A percentile compares a stretch with the other conserved stretches of the same genome.
Conservation (phyloP, 306 rosid genomes). For the Cicer chorassanicum region DNA sequence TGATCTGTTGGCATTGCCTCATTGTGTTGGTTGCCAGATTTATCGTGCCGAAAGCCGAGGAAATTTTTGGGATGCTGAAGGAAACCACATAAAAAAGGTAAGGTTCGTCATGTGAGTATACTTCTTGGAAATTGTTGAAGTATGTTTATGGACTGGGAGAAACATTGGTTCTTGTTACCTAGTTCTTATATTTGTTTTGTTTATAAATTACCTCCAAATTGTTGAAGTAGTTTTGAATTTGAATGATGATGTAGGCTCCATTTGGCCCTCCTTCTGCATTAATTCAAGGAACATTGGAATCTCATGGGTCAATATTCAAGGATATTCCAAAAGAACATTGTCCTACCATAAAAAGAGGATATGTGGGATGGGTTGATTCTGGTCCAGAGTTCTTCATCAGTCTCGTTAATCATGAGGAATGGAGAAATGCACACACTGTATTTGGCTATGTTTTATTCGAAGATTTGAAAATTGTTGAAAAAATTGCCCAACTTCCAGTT, state of each 20-base stretch:
- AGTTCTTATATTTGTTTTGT: too few relatives aligned
- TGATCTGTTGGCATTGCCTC: conserved; percentile 69
- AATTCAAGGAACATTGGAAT: conserved; percentile 61
- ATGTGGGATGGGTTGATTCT: conserved; percentile 84
- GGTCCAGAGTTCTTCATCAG: conserved; percentile 87
- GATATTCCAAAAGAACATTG: conserved; percentile 57
- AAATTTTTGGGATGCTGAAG: conserved; percentile 70
- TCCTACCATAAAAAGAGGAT: conserved; percentile 64
- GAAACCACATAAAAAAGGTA: conserved; percentile 76
- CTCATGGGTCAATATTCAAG: conserved; percentile 44
- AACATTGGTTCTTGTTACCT: too few relatives aligned
- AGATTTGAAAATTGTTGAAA: conserved; percentile 71
- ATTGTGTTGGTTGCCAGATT: conserved; percentile 79
- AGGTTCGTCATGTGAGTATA: conserved; percentile 41
- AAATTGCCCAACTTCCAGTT: conserved; percentile 64
- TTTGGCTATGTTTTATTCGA: conserved; percentile 70
- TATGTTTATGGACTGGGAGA: too few relatives aligned
- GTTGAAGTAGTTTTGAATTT: conserved; percentile 37
- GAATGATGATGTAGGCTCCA: conserved; percentile 49
- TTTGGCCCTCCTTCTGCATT: conserved; percentile 61
- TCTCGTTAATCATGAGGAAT: conserved; percentile 73
- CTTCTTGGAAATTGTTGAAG: too few relatives aligned
- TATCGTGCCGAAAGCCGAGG: conserved; percentile 84
- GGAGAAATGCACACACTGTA: conserved; percentile 67
- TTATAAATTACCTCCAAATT: too few relatives aligned